These are phyloP conservation scores for Ogataea polymorpha DNA, from an alignment of 805 yeast genomes.

Conservation along the genomic window DNA sequence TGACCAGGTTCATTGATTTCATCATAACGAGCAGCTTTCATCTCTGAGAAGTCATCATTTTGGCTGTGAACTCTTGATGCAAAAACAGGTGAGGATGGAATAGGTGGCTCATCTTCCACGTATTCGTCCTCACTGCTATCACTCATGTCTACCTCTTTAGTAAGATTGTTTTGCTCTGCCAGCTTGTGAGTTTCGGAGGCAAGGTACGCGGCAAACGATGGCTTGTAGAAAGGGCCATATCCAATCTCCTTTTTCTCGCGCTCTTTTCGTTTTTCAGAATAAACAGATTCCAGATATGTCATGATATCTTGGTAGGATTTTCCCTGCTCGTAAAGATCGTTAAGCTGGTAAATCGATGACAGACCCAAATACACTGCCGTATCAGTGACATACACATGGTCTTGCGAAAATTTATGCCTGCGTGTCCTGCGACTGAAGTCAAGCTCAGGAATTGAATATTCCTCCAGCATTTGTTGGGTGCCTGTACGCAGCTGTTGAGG, in stretches of 20 bases:
- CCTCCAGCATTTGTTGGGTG: conserved; percentile 2
- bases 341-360: conserved; percentile 26
- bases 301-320: conserved; percentile 29
- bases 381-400: conserved; percentile 36
- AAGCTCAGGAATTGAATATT: not conserved
- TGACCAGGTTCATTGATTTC: too few relatives aligned
- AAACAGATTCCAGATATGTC: conserved; percentile 24
- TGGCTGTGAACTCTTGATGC: not conserved
- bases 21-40: not conserved
- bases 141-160: not conserved
- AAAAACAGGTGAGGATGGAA: not conserved
- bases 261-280: conserved; percentile 21
- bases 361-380: conserved; percentile 33
- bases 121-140: conserved; percentile 8
- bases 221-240: conserved; percentile 28
- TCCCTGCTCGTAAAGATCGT: conserved; percentile 30
- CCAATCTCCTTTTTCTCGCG: conserved; percentile 28
- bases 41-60: not conserved
- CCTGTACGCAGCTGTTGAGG: conserved; percentile 1
- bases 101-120: conserved; percentile 4
- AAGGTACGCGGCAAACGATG: conserved; percentile 22
- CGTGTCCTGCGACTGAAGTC: conserved; percentile 23
- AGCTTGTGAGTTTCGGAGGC: conserved; percentile 18
- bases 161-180: conserved; percentile 2
- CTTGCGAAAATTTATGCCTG: conserved; percentile 32